Conservation (phyloP, 768 basidiomycete genomes). For the Lactarius akahatsu region DNA sequence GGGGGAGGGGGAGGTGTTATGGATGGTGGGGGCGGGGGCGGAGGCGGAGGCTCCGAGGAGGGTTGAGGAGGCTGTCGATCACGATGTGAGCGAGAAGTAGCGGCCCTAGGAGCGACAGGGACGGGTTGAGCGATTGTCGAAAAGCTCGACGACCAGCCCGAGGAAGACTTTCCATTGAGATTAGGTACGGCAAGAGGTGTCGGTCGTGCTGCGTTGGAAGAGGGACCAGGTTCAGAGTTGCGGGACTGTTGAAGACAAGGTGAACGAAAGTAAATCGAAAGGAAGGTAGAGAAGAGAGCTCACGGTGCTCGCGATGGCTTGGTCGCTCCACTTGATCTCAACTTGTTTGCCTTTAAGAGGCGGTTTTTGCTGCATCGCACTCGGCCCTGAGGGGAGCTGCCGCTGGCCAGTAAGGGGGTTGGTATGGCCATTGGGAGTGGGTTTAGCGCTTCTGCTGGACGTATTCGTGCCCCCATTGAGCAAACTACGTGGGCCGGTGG, state of each 20-base stretch:
- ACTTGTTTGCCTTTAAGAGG: constrained; percentile 45
- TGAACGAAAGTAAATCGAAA: constrained; percentile 24
- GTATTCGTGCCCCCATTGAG: constrained; percentile 37
- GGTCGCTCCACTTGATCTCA: constrained; percentile 38
- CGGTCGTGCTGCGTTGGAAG: constrained; percentile 19
- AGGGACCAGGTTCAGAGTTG: constrained; percentile 19
- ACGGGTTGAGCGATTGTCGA: constrained; percentile 28
- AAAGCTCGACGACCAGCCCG: constrained; percentile 30
- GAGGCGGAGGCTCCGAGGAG: constrained; percentile 33
- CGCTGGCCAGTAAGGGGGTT: constrained; percentile 33
- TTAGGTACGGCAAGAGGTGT: constrained; percentile 23
- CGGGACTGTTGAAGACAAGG: constrained; percentile 23
- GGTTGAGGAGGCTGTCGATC: constrained; percentile 31
- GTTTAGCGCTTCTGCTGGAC: constrained; percentile 40
- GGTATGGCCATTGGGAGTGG: constrained; percentile 45
- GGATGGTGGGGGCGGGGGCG: constrained; percentile 35
- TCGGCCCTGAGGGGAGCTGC: constrained; percentile 36
- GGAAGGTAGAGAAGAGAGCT: constrained; percentile 24
- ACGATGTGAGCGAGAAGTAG: constrained; percentile 32
- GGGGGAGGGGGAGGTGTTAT: constrained; percentile 28
- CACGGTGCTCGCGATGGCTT: constrained; percentile 38
- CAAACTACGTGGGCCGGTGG: constrained; percentile 66
- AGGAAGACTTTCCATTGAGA: constrained; percentile 25
- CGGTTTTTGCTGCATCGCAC: constrained; percentile 33
- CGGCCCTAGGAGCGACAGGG: constrained; percentile 29